phyloP scores from a whole-genome alignment of 2,329 filamentous ascomycete species.

The Cercospora sesami region DNA sequence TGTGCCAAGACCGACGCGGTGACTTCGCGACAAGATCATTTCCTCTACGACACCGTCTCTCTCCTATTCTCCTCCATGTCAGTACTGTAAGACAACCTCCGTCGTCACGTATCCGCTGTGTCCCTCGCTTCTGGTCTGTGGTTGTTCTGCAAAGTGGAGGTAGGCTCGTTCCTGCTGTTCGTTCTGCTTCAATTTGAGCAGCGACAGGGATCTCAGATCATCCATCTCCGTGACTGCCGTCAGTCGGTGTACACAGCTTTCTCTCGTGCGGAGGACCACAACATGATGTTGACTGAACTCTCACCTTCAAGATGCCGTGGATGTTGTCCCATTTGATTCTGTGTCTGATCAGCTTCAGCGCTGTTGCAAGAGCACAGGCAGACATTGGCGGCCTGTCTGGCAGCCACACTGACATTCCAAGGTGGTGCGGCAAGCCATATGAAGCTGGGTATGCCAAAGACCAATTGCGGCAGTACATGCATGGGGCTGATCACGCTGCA shows the following conservation, averaged over 20 bases:
- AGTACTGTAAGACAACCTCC: no score
- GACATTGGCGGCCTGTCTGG: slow-evolving; percentile 31
- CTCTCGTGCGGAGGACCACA: background rate
- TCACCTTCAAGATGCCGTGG: background rate
- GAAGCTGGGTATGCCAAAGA: slow-evolving; percentile 14
- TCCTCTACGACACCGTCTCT: background rate
- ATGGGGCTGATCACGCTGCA: slow-evolving; percentile 25
- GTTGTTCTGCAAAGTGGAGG: background rate
- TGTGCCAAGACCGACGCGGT: background rate
- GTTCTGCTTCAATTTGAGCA: background rate
- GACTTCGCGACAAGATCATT: background rate
- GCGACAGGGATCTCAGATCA: background rate
- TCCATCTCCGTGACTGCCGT: background rate
- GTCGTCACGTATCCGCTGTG: no score
- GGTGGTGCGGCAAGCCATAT: slow-evolving; percentile 55
- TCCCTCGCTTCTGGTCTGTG: no score
- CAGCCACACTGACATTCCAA: slow-evolving; percentile 43
- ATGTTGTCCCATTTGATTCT: no score
- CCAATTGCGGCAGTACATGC: no score
- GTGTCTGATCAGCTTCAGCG: background rate
- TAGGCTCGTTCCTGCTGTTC: background rate
- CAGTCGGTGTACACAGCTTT: background rate
- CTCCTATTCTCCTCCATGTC: background rate
- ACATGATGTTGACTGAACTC: background rate
- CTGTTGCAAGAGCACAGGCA: background rate